A percentile compares a stretch with the other conserved stretches of the same genome.
Evolutionary conservation across 164 flowering plant genomes (phyloP).

Genomic region (Magnolia changhungtana): DNA sequence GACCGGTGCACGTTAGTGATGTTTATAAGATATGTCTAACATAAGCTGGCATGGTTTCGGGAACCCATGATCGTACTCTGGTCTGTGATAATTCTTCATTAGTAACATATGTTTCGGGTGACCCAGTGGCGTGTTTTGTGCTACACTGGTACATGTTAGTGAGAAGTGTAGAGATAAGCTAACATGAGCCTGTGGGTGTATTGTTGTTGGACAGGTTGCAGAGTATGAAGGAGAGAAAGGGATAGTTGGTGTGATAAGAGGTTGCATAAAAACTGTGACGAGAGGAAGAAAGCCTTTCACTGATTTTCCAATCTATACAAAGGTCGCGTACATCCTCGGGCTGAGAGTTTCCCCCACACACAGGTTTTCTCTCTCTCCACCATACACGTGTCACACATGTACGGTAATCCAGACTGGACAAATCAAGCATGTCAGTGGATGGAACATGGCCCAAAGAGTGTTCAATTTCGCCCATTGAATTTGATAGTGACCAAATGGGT

Average conservation of each 20-base stretch:
- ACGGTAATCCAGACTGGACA: neutral
- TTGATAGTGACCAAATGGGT: neutral
- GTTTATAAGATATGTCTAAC: neutral
- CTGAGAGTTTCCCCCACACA: conserved; percentile 58
- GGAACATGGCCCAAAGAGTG: neutral
- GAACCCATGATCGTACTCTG: neutral
- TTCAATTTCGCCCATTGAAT: neutral
- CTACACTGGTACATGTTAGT: neutral
- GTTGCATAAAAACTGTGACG: conserved; percentile 54
- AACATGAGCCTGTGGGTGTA: neutral
- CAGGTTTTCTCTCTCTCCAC: conserved; percentile 33
- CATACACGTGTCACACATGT: neutral
- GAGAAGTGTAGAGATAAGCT: neutral
- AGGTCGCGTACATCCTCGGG: conserved; percentile 63
- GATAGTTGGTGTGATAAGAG: conserved; percentile 66
- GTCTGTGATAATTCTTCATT: neutral
- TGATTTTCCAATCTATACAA: conserved; percentile 34
- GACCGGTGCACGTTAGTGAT: no score
- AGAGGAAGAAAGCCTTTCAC: conserved; percentile 25
- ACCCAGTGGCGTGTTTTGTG: no score
- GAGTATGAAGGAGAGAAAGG: conserved; percentile 43
- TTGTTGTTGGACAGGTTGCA: conserved; percentile 43
- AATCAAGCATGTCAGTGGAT: neutral
- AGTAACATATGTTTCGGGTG: neutral
- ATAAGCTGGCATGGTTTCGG: neutral